Percentiles rank a stretch among this genome's conserved stretches.
Evolutionary conservation across 768 basidiomycete species (phyloP).

Genomic region (Candolleomyces aberdarensis): DNA sequence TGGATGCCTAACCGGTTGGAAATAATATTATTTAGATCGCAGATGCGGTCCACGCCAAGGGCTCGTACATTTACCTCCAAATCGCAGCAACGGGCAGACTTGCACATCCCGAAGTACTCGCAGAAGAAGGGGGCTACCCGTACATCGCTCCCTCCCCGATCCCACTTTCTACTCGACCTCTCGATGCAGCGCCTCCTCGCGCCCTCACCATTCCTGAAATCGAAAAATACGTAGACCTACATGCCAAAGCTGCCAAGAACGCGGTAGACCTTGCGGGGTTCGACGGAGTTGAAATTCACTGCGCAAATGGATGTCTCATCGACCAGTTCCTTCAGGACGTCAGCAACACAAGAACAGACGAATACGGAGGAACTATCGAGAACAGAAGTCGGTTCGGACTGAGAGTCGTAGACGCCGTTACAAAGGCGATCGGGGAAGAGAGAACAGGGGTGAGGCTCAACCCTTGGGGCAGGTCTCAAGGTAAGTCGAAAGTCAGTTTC

Average conservation of each 20-base stretch:
- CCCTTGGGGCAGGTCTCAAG: slow-evolving; percentile 47
- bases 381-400: slow-evolving; percentile 55
- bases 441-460: slow-evolving; percentile 54
- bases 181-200: slow-evolving; percentile 27
- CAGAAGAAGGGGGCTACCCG: slow-evolving; percentile 27
- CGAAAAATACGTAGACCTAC: slow-evolving; percentile 44
- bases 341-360: slow-evolving; percentile 56
- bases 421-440: slow-evolving; percentile 48
- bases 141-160: slow-evolving; percentile 33
- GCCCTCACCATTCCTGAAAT: slow-evolving; percentile 48
- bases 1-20: background rate
- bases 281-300: slow-evolving; percentile 51
- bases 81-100: slow-evolving; percentile 53
- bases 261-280: slow-evolving; percentile 58
- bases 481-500: slow-evolving; percentile 18
- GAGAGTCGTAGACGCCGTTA: slow-evolving; percentile 51
- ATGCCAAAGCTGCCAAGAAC: slow-evolving; percentile 51
- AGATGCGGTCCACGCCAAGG: slow-evolving; percentile 34
- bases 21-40: slow-evolving; percentile 37
- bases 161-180: slow-evolving; percentile 11
- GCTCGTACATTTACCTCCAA: slow-evolving; percentile 49
- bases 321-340: slow-evolving; percentile 63
- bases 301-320: slow-evolving; percentile 44
- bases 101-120: slow-evolving; percentile 30
- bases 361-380: slow-evolving; percentile 66